Evolutionary conservation across 2,329 filamentous ascomycete species (phyloP), one percentile per base, ranked within the genome.

Genomic region (Fonsecaea multimorphosa): DNA sequence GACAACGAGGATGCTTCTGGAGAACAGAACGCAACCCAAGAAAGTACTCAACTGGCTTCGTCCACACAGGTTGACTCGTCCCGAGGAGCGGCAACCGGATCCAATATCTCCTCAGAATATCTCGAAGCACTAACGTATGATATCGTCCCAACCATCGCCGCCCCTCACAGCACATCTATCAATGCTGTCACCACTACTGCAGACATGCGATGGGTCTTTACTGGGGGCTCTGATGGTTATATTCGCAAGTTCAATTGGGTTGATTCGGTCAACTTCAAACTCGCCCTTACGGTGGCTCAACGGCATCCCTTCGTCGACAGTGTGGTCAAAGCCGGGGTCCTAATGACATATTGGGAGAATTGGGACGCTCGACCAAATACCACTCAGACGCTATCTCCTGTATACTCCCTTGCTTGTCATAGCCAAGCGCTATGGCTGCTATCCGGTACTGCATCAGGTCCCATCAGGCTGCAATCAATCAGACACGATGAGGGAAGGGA

Each of bases 301-400:
- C 86, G 91, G 56, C 95, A 99, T 76, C 95, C 95, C 0, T 99
- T 98, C 73, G 95, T 99, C 46, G 95, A 99, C 76, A 97, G 92
- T 73, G 95, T 99, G 51, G 92, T 92, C 63, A 99, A 99, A 78
- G 93, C 94, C 1, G 95, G 93, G 1, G 91, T 97, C 5, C 81
- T 98, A 57, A 89, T 97, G 85, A 96, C 91, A 58, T 99, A 99
- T 77, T 99, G 95, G 95, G 95, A 97, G 77, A 99, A 98, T 73
- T 93, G 97, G 76, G 94, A 99, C 75, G 86, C 87, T 1, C 79
- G 80, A 53, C 61, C 63, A 14, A 51, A 63, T 8, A 64, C 67
- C 2, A 62, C 63, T 6, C 59, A 61, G 12, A 44, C 61, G 24
- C 73, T 77, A 1, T 96, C 92, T 9, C 93, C 95, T 0, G 94